These are phyloP conservation scores for Scytalidium lignicola DNA, from an alignment of 2,329 filamentous ascomycete genomes.

Conservation along the genomic window DNA sequence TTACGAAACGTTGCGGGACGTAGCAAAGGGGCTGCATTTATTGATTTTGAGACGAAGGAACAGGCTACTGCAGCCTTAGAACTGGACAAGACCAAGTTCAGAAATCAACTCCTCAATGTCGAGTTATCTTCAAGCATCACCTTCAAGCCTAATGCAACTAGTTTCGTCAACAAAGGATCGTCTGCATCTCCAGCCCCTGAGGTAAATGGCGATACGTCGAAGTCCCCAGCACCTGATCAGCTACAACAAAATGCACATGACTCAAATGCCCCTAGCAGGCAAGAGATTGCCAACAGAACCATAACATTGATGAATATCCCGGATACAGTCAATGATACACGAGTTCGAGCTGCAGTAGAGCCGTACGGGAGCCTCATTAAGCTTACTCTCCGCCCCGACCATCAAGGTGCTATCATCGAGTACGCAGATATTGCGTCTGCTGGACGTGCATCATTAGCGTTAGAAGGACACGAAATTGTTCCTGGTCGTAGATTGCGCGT, in stretches of 20 bases:
- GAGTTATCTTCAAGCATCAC: conserved; percentile 52
- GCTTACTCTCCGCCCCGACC: conserved; percentile 72
- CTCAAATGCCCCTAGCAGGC: conserved; percentile 33
- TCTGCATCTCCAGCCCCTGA: conserved; percentile 29
- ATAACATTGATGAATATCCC: conserved; percentile 80
- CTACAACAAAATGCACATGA: conserved; percentile 15
- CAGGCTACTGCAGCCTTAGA: conserved; percentile 63
- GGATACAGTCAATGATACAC: conserved; percentile 86
- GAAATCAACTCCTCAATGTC: conserved; percentile 62
- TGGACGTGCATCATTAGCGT: conserved; percentile 62
- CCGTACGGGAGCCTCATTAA: conserved; percentile 67
- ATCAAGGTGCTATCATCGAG: conserved; percentile 82
- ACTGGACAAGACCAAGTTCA: conserved; percentile 67
- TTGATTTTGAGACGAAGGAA: conserved; percentile 69
- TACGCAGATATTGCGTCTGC: conserved; percentile 62
- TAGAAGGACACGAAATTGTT: conserved; percentile 52
- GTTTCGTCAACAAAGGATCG: conserved; percentile 25
- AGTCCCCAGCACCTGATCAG: conserved; percentile 24
- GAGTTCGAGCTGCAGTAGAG: conserved; percentile 69
- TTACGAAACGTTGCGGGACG: conserved; percentile 62
- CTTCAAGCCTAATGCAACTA: conserved; percentile 50
- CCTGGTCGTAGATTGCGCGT: conserved; percentile 46
- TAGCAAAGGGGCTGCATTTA: conserved; percentile 73
- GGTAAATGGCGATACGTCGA: conserved; percentile 26
- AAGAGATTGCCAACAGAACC: conserved; percentile 59